A percentile compares a stretch with the other conserved stretches of the same genome.
These are phyloP conservation scores for Aaosphaeria pasadenensis DNA, from an alignment of 2,329 filamentous ascomycete genomes.

Conservation along the genomic window DNA sequence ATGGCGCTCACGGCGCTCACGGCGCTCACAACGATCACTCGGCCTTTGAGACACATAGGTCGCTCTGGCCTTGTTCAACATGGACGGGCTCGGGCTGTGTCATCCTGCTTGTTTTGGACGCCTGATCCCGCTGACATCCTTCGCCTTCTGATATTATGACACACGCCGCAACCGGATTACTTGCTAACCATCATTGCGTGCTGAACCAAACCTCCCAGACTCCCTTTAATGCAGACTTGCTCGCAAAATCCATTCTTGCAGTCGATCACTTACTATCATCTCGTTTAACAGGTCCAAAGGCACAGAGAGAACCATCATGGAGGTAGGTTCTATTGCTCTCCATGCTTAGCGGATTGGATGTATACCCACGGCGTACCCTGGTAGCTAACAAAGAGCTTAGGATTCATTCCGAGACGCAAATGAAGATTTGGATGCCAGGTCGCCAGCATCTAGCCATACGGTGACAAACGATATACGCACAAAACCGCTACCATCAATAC, in stretches of 20 bases:
- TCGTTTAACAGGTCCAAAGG: too few relatives aligned
- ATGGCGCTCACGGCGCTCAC: too few relatives aligned
- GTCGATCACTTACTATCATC: too few relatives aligned
- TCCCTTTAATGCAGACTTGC: too few relatives aligned
- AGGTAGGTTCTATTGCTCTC: too few relatives aligned
- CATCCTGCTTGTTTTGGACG: background rate
- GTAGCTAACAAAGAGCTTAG: constrained; percentile 2
- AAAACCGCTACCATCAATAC: constrained; percentile 12
- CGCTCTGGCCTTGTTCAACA: background rate
- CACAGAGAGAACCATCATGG: too few relatives aligned
- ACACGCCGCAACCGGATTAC: too few relatives aligned
- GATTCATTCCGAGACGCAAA: constrained; percentile 7
- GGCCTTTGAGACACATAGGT: background rate
- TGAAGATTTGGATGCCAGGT: constrained; percentile 11
- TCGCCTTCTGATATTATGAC: too few relatives aligned
- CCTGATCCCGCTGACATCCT: background rate
- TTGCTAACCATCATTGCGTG: too few relatives aligned
- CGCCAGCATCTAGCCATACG: constrained; percentile 2
- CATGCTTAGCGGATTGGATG: too few relatives aligned
- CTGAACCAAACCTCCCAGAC: too few relatives aligned
- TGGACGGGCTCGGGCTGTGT: background rate
- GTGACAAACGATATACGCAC: background rate
- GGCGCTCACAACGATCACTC: background rate
- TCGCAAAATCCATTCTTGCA: too few relatives aligned
- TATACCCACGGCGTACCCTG: background rate